These are phyloP conservation scores for Jimgerdemannia flammicorona DNA, from an alignment of 192 early-diverging fungal genomes.

Conservation along the genomic window DNA sequence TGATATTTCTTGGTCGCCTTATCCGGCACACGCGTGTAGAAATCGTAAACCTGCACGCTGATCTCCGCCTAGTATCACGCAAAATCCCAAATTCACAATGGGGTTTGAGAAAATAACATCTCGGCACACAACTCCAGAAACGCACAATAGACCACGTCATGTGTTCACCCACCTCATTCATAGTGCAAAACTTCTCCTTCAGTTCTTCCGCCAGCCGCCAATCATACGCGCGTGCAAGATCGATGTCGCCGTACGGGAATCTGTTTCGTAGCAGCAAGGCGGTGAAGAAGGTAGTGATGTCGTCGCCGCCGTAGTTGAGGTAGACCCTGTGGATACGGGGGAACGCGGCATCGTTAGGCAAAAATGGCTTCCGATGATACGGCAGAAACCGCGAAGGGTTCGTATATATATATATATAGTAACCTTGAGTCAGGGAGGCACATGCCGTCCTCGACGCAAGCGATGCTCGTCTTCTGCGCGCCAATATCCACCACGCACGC, in stretches of 20 bases:
- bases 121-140: no score
- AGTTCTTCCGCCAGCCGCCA: slow-evolving; percentile 76
- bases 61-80: slow-evolving; percentile 59
- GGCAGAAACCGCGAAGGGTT: background rate
- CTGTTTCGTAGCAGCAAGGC: slow-evolving; percentile 57
- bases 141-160: background rate
- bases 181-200: slow-evolving; percentile 81
- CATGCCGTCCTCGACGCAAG: slow-evolving; percentile 84
- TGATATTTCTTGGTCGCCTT: slow-evolving; percentile 66
- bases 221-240: slow-evolving; percentile 61
- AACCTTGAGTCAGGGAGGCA: slow-evolving; percentile 65
- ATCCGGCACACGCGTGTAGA: slow-evolving; percentile 76
- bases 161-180: slow-evolving; percentile 49
- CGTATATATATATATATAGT: background rate
- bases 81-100: no score
- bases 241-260: slow-evolving; percentile 73
- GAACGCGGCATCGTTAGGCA: no score
- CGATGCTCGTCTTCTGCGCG: slow-evolving; percentile 80
- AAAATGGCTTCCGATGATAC: background rate
- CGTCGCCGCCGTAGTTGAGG: slow-evolving; percentile 75
- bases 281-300: slow-evolving; percentile 75
- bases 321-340: background rate
- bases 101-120: no score
- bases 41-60: slow-evolving; percentile 77
- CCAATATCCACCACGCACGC: slow-evolving; percentile 92